Base-by-base conservation (phyloP, 2,329 filamentous ascomycete species). In the Neopestalotiopsis rosae region DNA sequence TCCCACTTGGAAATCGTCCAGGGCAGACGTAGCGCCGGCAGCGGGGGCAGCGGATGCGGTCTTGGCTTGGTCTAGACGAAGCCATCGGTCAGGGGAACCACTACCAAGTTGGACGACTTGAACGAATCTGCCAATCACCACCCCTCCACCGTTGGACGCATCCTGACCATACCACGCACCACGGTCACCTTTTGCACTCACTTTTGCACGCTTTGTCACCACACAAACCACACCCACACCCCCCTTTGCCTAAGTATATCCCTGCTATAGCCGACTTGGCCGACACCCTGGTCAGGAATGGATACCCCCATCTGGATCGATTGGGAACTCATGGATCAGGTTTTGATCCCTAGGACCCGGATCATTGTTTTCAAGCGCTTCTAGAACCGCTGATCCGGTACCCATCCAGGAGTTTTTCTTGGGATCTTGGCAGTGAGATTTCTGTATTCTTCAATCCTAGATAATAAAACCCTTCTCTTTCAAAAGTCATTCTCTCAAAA, bases 311-410 rank as follows among this genome's bases (percentile, higher is more conserved):
- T 52, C 45, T 52, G 45, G 45, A 52, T 52, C 45, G 45, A 52
- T 52, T 52, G 45, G 45, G 45, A 52, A 17, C 20, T 52, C 45
- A 52, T 52, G 45, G 71, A 72, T 71, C 66, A 52, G 61, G 66
- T 71, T 72, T 69, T 67, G 72, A 73, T 73, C 72, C 70, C 68
- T 61, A 69, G 45, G 45, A 65, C 67, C 69, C 71, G 65, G 67
- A 71, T 69, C 61, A 62, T 67, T 32, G 59, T 63, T 69, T 71
- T 20, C 38, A 38, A 69, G 68, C 65, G 68, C 65, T 71, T 73
- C 70, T 72, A 72, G 72, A 73, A 72, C 63, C 7, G 70, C 67
- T 71, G 72, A 73, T 72, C 71, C 58, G 38, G 65, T 71, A 57
- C 49, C 32, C n/a, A 32, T 66, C 14, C 67, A 42, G 32, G 62